Conservation (phyloP, 2,329 filamentous ascomycete species). For the Neospermospora avenae region DNA sequence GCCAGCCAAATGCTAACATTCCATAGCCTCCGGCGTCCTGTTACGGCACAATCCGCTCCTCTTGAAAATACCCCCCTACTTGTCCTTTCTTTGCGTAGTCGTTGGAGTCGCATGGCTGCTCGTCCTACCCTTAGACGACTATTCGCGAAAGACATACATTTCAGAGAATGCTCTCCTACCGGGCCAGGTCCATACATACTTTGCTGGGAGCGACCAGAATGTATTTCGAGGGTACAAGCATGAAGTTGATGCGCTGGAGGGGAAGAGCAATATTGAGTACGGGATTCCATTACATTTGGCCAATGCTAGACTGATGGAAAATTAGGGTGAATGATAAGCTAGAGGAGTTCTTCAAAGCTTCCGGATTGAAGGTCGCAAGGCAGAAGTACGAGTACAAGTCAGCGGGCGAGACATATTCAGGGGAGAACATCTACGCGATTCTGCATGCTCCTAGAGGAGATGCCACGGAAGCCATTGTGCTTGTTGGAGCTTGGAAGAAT, state of each 20-base stretch:
- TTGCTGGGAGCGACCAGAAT: constrained; percentile 92
- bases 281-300: constrained; percentile 18
- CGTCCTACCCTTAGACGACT: constrained; percentile 82
- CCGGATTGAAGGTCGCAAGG: constrained; percentile 81
- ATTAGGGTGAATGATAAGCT: constrained; percentile 66
- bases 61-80: constrained; percentile 79
- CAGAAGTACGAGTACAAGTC: constrained; percentile 86
- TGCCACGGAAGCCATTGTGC: constrained; percentile 92
- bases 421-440: constrained; percentile 91
- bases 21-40: constrained; percentile 54
- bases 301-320: constrained; percentile 9
- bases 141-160: constrained; percentile 90
- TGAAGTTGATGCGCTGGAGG: constrained; percentile 66
- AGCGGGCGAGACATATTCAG: constrained; percentile 68
- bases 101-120: constrained; percentile 88
- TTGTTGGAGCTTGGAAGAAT: constrained; percentile 86
- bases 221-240: constrained; percentile 86
- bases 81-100: constrained; percentile 80
- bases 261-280: constrained; percentile 52
- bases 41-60: constrained; percentile 79
- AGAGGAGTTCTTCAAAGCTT: constrained; percentile 69
- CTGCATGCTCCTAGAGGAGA: constrained; percentile 91
- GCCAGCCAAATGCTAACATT: constrained; percentile 15
- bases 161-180: constrained; percentile 96
- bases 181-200: constrained; percentile 97